Percentiles rank a stretch among this genome's conserved stretches.
phyloP scores from a whole-genome alignment of 257 asterid species.

The Scutellaria barbata region DNA sequence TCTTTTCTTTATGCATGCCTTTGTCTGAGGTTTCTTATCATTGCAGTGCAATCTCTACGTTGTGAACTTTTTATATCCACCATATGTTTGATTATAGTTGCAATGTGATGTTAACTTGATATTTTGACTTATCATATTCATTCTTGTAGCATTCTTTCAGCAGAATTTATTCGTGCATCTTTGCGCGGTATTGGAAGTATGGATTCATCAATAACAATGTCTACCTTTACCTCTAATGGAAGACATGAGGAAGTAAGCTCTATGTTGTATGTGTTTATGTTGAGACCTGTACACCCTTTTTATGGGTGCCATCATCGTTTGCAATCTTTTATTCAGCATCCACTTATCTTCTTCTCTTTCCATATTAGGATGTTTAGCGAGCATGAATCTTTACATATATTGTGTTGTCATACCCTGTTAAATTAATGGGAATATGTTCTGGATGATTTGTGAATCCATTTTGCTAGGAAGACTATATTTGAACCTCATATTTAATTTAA shows the following conservation, averaged over 20 bases:
- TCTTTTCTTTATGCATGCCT: neutral
- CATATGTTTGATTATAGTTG: conserved; percentile 25
- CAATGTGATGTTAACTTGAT: conserved; percentile 38
- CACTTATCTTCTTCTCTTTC: conserved; percentile 7
- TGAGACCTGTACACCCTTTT: neutral
- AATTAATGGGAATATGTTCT: conserved; percentile 1
- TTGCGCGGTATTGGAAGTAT: conserved; percentile 62
- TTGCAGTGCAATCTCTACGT: neutral
- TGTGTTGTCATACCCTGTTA: conserved; percentile 1
- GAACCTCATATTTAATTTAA: neutral
- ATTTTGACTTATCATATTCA: conserved; percentile 72
- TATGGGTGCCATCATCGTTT: neutral
- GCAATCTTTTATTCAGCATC: neutral
- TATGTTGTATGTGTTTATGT: conserved; percentile 19
- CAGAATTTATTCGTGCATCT: conserved; percentile 90
- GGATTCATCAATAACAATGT: conserved; percentile 50
- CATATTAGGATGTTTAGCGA: conserved; percentile 7
- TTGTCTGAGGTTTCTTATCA: neutral
- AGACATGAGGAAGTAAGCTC: conserved; percentile 67
- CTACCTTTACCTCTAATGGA: conserved; percentile 54
- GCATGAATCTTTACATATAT: neutral
- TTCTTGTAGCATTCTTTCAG: conserved; percentile 99
- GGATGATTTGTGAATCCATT: conserved; percentile 24
- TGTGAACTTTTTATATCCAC: conserved; percentile 3
- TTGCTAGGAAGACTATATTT: conserved; percentile 6